Conservation (phyloP, 345 rosid genomes). For the Salix suchowensis region DNA sequence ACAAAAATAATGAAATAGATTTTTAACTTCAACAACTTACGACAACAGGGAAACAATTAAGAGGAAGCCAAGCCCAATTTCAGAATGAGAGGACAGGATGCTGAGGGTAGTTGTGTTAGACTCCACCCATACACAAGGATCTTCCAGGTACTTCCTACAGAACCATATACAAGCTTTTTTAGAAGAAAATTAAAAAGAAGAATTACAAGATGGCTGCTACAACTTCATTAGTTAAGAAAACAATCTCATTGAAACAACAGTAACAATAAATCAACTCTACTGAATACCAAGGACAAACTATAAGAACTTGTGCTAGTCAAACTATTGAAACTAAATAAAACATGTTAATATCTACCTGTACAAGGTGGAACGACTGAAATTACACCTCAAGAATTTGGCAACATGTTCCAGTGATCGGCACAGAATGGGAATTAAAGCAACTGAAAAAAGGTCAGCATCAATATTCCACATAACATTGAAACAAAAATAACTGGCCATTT, state of each 20-base stretch:
- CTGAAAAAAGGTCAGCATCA: slow-evolving; percentile 35
- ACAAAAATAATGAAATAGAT: slow-evolving; percentile 2
- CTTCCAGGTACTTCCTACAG: slow-evolving; percentile 84
- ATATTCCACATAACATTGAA: slow-evolving; percentile 6
- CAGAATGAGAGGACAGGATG: slow-evolving; percentile 86
- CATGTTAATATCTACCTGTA: slow-evolving; percentile 51
- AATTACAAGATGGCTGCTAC: background rate
- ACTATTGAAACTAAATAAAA: background rate
- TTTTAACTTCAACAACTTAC: slow-evolving; percentile 31
- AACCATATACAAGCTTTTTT: slow-evolving; percentile 12
- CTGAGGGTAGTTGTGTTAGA: slow-evolving; percentile 76
- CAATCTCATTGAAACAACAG: background rate
- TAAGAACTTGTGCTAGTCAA: background rate
- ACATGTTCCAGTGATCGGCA: slow-evolving; percentile 76
- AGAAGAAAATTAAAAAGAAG: background rate
- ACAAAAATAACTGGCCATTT: background rate
- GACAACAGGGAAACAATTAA: slow-evolving; percentile 70
- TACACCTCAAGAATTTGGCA: slow-evolving; percentile 82
- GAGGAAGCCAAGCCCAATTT: slow-evolving; percentile 87
- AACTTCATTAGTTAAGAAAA: background rate
- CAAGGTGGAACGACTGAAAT: slow-evolving; percentile 73
- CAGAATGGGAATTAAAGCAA: slow-evolving; percentile 84
- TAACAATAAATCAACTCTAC: background rate
- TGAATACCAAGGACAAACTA: background rate
- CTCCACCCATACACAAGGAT: slow-evolving; percentile 95